Percentiles rank a stretch among this genome's conserved stretches.
These are phyloP conservation scores for Neofusicoccum laricinum DNA, from an alignment of 2,329 filamentous ascomycete genomes.

Conservation along the genomic window DNA sequence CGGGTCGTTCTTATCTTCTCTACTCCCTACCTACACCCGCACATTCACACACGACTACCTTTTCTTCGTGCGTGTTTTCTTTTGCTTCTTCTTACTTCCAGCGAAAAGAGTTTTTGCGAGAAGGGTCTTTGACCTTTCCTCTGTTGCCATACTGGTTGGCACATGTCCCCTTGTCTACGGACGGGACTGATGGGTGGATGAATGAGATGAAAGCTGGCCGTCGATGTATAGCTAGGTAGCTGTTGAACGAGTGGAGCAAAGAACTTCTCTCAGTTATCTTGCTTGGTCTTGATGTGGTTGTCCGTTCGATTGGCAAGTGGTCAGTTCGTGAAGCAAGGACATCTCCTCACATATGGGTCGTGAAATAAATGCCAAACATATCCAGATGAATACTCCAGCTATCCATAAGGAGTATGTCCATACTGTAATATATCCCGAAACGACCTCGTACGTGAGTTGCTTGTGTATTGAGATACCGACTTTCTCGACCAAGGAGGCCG, in stretches of 20 bases:
- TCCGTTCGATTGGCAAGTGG: too few species aligned
- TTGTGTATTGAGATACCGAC: too few species aligned
- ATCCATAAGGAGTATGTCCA: too few species aligned
- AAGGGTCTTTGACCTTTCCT: neutral
- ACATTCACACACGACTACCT: neutral
- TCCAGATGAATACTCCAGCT: too few species aligned
- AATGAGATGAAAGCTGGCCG: neutral
- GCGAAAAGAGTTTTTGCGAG: neutral
- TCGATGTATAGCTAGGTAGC: slow-evolving; percentile 1
- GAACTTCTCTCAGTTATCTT: neutral
- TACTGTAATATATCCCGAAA: too few species aligned
- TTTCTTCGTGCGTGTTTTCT: neutral
- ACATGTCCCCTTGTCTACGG: neutral
- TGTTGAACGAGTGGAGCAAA: neutral
- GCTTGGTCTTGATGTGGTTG: neutral
- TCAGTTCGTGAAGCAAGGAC: too few species aligned
- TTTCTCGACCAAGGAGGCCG: too few species aligned
- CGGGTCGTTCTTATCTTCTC: neutral
- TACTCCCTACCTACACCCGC: slow-evolving; percentile 5
- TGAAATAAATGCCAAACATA: neutral
- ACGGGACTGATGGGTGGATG: neutral
- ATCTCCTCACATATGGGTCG: too few species aligned
- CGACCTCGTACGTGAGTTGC: too few species aligned
- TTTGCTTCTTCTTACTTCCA: neutral
- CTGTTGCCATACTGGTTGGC: neutral